A percentile compares a stretch with the other conserved stretches of the same genome.
Conservation (phyloP, 164 flowering plant species). For the Houttuynia cordata region DNA sequence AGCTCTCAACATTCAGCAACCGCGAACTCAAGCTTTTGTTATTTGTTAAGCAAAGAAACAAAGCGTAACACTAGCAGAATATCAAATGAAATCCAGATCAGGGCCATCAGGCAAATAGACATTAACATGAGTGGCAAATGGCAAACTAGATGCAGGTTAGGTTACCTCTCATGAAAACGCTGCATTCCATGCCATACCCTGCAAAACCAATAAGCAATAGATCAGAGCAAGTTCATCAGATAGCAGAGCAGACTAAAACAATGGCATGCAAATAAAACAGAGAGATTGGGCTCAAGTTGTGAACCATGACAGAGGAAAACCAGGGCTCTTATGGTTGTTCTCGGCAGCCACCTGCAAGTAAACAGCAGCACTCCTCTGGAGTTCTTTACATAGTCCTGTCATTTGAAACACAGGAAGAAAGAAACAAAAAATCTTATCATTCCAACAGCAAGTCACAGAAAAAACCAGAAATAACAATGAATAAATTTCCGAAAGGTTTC, state of each 20-base stretch:
- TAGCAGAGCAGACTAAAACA: neutral
- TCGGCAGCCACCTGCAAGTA: slow-evolving; percentile 89
- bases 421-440: neutral
- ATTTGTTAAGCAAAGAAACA: no score
- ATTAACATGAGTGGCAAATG: neutral
- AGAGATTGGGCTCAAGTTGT: slow-evolving; percentile 5
- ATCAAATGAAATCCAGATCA: no score
- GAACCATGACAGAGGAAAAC: slow-evolving; percentile 92
- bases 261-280: neutral
- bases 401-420: neutral
- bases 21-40: no score
- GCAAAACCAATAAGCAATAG: slow-evolving; percentile 18
- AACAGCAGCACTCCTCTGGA: slow-evolving; percentile 81
- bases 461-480: neutral
- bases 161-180: slow-evolving; percentile 85
- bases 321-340: slow-evolving; percentile 69
- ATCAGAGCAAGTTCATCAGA: neutral
- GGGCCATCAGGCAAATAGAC: neutral
- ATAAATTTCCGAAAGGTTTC: neutral
- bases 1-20: no score
- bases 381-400: slow-evolving; percentile 60
- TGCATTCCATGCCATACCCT: slow-evolving; percentile 99
- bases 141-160: neutral
- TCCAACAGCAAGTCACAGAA: no score
- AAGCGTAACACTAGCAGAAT: no score